Base-by-base conservation (phyloP, 148 eudicot genomes). In the Fagopyrum homotropicum region DNA sequence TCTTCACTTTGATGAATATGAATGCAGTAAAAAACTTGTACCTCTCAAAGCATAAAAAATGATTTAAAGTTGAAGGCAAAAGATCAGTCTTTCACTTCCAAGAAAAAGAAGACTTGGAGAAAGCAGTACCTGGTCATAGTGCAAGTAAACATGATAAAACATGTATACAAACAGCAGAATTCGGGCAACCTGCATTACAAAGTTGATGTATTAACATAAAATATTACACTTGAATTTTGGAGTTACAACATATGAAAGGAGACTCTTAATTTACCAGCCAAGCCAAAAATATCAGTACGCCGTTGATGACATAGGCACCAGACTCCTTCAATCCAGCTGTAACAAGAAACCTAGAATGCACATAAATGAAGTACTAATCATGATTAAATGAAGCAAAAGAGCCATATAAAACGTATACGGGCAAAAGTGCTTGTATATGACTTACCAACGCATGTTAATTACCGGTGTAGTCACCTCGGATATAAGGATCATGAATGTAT, bases 381-480 rank as follows among this genome's bases (percentile, higher is more conserved):
- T 50, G 46, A 46, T 45, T 19, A 56, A 12, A 19, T 68, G 19
- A 45, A 30, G 17, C 12, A 44, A 35, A 40, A 57, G 9, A 2
- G 22, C 6, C 63, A 57, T 9, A 35, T 4, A 16, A 64, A 61
- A 2, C 2, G 52, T 2, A 29, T 9, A 61, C 4, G 2, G 68
- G 43, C 43, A 48, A 7, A 7, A 17, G 8, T n/a, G 75, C 29
- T 45, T 46, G 55, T 15, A 45, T n/a, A n/a, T n/a, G 26, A 66
- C 84, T 73, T 82, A 96, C 99, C 99, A 96, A 84, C 99, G 85
- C 92, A 96, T 82, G 79, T 96, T 96, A 78, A 96, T 88, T 76
- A 86, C 94, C 59, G 99, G 99, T 75, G 99, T 96, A 55, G 99
- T 96, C 80, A 92, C 85, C 81, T 96, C 99, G 47, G 99, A 96